Evolutionary conservation across 164 flowering plant genomes (phyloP).

Genomic region (Vitis rupestris): DNA sequence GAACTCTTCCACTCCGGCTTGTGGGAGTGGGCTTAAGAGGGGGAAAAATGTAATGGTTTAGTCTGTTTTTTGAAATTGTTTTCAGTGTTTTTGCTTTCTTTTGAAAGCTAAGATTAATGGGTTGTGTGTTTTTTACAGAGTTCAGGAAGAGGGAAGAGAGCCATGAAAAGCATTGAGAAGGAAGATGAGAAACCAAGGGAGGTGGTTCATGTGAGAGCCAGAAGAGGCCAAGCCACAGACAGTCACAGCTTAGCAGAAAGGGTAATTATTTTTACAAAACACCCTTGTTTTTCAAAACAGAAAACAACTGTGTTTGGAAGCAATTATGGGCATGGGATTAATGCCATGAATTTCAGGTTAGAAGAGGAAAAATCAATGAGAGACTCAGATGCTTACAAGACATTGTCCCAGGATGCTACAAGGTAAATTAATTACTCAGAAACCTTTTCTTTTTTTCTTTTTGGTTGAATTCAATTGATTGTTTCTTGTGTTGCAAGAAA

Average conservation of each 20-base stretch:
- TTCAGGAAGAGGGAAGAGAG: slow-evolving; percentile 38
- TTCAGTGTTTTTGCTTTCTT: not conserved
- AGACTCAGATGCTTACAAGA: slow-evolving; percentile 59
- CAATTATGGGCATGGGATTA: not conserved
- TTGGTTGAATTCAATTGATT: no score
- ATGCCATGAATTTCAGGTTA: slow-evolving; percentile 33
- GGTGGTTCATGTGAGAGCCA: slow-evolving; percentile 74
- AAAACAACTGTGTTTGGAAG: not conserved
- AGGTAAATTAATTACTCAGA: slow-evolving; percentile 30
- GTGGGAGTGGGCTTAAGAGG: slow-evolving; percentile 18
- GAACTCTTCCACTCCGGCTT: slow-evolving; percentile 27
- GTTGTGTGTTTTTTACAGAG: slow-evolving; percentile 15
- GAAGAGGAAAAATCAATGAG: slow-evolving; percentile 73
- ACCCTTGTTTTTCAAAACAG: not conserved
- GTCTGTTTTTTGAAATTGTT: not conserved
- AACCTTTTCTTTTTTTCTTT: not conserved
- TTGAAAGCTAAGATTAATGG: not conserved
- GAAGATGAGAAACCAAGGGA: slow-evolving; percentile 39
- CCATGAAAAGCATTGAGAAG: slow-evolving; percentile 19
- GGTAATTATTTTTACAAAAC: slow-evolving; percentile 27
- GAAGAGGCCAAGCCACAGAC: slow-evolving; percentile 73
- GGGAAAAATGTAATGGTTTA: slow-evolving; percentile 24
- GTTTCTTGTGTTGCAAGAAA: not conserved
- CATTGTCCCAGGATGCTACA: slow-evolving; percentile 74
- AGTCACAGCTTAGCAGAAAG: slow-evolving; percentile 79